These are phyloP conservation scores for Aegilops bicornis DNA, from an alignment of 176 grass and related monocot species.

Conservation along the genomic window DNA sequence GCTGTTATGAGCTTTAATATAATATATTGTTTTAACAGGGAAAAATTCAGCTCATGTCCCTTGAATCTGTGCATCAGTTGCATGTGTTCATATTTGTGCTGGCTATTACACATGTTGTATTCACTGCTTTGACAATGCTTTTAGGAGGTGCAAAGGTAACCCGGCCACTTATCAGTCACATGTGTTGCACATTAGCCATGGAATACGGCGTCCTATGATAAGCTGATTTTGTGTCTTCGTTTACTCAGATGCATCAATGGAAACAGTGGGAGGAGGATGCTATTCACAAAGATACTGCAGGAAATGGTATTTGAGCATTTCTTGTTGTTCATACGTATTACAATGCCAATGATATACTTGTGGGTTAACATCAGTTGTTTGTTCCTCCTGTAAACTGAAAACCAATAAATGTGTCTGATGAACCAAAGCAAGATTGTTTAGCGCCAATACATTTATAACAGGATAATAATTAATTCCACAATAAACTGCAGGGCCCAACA, in stretches of 20 bases:
- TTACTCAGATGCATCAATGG: slow-evolving; percentile 72
- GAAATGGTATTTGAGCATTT: slow-evolving; percentile 49
- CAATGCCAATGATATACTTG: background rate
- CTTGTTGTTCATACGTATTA: slow-evolving; percentile 12
- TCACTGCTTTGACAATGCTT: background rate
- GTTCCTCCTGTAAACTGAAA: background rate
- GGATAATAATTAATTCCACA: background rate
- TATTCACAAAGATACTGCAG: slow-evolving; percentile 52
- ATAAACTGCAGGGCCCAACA: slow-evolving; percentile 34
- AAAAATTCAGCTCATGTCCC: background rate
- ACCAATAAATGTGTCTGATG: background rate
- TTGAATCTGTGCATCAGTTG: background rate
- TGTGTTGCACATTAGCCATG: background rate
- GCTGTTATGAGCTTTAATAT: background rate
- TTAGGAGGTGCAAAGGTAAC: background rate
- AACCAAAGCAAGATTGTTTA: background rate
- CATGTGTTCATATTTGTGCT: background rate
- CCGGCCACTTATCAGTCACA: background rate
- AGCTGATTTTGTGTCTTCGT: background rate
- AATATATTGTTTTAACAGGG: background rate
- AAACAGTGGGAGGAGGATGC: slow-evolving; percentile 66
- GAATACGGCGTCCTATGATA: background rate
- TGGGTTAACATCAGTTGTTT: background rate
- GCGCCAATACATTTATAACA: background rate
- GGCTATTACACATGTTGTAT: background rate